Evolutionary conservation across 176 grass and related monocot species (phyloP).

Genomic region (Luzula sylvatica): DNA sequence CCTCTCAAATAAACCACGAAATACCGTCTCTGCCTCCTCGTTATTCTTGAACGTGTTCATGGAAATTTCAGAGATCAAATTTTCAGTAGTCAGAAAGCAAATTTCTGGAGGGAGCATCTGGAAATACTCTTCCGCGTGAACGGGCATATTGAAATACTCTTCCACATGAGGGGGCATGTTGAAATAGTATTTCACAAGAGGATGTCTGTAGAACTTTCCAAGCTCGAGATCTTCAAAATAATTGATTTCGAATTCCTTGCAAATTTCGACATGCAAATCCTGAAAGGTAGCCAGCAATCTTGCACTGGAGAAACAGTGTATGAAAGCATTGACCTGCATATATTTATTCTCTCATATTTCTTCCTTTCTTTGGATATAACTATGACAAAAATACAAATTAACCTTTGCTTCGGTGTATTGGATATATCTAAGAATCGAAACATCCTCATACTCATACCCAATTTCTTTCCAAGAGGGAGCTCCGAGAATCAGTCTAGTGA

Average conservation of each 20-base stretch:
- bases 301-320: conserved; percentile 23
- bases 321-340: conserved; percentile 24
- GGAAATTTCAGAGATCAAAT: conserved; percentile 22
- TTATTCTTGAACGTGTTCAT: conserved; percentile 12
- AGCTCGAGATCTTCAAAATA: conserved; percentile 25
- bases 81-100: conserved; percentile 12
- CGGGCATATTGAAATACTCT: conserved; percentile 17
- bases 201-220: conserved; percentile 14
- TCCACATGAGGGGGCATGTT: conserved; percentile 5
- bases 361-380: neutral
- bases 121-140: conserved; percentile 2
- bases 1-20: conserved; percentile 22
- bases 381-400: neutral
- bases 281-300: conserved; percentile 13
- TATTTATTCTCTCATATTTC: neutral
- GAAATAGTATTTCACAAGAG: conserved; percentile 16
- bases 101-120: too few relatives aligned
- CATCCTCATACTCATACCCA: conserved; percentile 6
- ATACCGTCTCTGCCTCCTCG: conserved; percentile 16
- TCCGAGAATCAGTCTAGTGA: conserved; percentile 5
- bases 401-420: conserved; percentile 21
- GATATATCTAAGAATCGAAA: conserved; percentile 20
- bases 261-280: conserved; percentile 18
- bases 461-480: conserved; percentile 6
- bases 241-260: conserved; percentile 13